Percentiles rank a stretch among this genome's conserved stretches.
Evolutionary conservation across 108 stramenopile species (phyloP).

Genomic region (Schizochytrium sp.): DNA sequence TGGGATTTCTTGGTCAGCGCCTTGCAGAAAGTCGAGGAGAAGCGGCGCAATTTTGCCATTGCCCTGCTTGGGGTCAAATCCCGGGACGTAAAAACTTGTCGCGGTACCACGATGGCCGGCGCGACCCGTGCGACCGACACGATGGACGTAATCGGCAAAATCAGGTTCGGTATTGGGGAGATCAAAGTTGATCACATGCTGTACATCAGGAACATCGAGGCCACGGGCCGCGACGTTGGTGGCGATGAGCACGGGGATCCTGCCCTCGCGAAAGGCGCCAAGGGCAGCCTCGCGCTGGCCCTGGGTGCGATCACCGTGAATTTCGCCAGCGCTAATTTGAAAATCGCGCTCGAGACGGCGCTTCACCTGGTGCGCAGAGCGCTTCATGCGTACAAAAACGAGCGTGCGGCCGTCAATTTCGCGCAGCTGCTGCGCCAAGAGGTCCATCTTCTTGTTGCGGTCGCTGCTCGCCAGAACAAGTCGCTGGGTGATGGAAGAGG

Average conservation of each 20-base stretch:
- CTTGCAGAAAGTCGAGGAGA: constrained; percentile 35
- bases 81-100: constrained; percentile 67
- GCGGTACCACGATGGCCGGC: constrained; percentile 55
- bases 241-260: constrained; percentile 51
- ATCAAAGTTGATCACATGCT: constrained; percentile 61
- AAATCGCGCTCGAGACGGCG: constrained; percentile 64
- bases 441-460: constrained; percentile 88
- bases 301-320: constrained; percentile 94
- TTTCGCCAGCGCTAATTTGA: constrained; percentile 82
- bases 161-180: constrained; percentile 63
- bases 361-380: constrained; percentile 83
- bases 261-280: constrained; percentile 42
- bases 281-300: constrained; percentile 59
- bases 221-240: constrained; percentile 61
- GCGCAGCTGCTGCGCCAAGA: constrained; percentile 87
- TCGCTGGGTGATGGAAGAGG: constrained; percentile 80
- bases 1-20: constrained; percentile 21
- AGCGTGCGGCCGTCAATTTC: constrained; percentile 76
- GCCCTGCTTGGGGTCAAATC: constrained; percentile 69
- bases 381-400: constrained; percentile 93
- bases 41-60: constrained; percentile 57
- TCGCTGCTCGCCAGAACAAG: constrained; percentile 81
- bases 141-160: constrained; percentile 61
- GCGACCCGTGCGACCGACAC: constrained; percentile 62
- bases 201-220: constrained; percentile 55